Conservation (phyloP, 352 stramenopile species). For the Phytophthora podocarpi region DNA sequence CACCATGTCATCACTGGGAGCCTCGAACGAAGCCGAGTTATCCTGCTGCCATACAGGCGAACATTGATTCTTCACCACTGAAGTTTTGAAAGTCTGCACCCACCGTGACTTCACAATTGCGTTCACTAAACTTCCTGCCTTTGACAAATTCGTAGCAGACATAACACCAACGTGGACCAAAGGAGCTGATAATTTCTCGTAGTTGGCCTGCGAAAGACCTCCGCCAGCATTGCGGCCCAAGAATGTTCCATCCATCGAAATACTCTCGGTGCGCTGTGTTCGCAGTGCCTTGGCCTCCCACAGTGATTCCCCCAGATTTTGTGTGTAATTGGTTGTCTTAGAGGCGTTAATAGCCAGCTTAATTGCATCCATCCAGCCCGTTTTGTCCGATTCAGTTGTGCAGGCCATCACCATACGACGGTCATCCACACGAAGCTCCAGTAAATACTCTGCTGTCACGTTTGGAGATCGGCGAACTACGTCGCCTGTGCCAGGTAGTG, state of each 20-base stretch:
- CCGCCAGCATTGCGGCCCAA: conserved; percentile 68
- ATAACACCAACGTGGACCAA: conserved; percentile 82
- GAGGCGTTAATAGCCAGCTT: conserved; percentile 87
- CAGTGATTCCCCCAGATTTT: conserved; percentile 56
- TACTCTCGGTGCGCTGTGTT: conserved; percentile 66
- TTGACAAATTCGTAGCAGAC: conserved; percentile 82
- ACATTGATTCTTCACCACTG: conserved; percentile 78
- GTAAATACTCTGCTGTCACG: conserved; percentile 70
- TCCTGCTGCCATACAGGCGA: conserved; percentile 89
- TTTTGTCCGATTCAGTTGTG: conserved; percentile 85
- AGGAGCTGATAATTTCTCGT: conserved; percentile 79
- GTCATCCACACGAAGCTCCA: conserved; percentile 80
- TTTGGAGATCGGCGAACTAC: conserved; percentile 76
- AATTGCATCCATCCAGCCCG: conserved; percentile 86
- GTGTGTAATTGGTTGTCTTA: conserved; percentile 77
- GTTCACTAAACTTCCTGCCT: conserved; percentile 76
- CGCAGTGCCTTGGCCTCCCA: conserved; percentile 59
- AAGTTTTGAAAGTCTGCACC: conserved; percentile 86
- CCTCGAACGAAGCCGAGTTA: conserved; percentile 86
- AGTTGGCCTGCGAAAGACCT: conserved; percentile 86
- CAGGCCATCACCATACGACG: conserved; percentile 85
- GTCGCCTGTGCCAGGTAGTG: conserved; percentile 60
- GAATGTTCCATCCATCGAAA: conserved; percentile 73
- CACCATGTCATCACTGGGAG: conserved; percentile 76
- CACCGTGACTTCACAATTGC: conserved; percentile 79